These are phyloP conservation scores for Thermothelomyces thermophilus DNA, from an alignment of 2,329 filamentous ascomycete species.

Conservation along the genomic window DNA sequence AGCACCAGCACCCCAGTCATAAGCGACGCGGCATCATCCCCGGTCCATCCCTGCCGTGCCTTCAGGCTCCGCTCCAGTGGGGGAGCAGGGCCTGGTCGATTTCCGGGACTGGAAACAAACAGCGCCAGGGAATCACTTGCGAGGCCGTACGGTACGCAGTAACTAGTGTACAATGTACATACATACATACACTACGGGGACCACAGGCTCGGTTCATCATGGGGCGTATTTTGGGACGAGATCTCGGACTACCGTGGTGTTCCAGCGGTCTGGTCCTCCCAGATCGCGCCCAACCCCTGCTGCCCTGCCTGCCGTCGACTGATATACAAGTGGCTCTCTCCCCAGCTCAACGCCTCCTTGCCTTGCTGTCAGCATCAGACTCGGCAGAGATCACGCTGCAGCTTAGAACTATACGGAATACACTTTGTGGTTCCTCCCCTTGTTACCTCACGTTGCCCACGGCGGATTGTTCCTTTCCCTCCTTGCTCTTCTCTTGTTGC, in stretches of 20 bases:
- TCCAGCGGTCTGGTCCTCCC: background rate
- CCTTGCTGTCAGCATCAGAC: background rate
- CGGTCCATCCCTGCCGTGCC: slow-evolving; percentile 7
- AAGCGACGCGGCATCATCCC: background rate
- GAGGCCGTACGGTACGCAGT: no score
- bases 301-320: background rate
- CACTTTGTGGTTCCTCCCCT: no score
- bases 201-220: no score
- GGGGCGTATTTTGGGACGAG: no score
- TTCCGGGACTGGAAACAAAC: slow-evolving; percentile 5
- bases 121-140: background rate
- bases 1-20: background rate
- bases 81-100: slow-evolving; percentile 3
- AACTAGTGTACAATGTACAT: no score
- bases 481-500: background rate
- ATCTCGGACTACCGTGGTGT: slow-evolving; percentile 4
- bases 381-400: background rate
- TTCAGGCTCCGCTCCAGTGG: slow-evolving; percentile 6
- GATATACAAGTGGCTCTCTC: slow-evolving; percentile 3
- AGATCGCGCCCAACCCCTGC: background rate
- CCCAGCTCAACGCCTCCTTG: slow-evolving; percentile 1
- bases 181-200: no score
- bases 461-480: background rate
- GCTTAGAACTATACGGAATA: no score
- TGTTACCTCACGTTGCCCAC: background rate